A percentile compares a stretch with the other conserved stretches of the same genome.
These are phyloP conservation scores for Entomortierella lignicola DNA, from an alignment of 192 early-diverging fungal species.

Conservation along the genomic window DNA sequence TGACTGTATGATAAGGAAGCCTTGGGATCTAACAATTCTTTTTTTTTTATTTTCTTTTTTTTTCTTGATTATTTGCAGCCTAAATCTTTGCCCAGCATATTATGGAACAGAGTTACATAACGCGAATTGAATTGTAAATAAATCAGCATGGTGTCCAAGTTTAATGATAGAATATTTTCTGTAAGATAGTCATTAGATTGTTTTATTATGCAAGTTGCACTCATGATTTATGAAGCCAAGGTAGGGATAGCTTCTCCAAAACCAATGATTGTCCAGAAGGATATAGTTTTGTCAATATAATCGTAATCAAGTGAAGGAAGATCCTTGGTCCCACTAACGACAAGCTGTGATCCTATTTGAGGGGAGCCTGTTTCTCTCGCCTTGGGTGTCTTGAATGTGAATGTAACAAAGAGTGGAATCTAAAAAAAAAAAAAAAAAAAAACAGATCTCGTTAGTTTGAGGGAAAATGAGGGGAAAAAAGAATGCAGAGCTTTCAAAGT, in stretches of 20 bases:
- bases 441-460: neutral
- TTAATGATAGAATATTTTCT: no score
- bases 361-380: conserved; percentile 32
- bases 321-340: conserved; percentile 35
- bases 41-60: no score
- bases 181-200: no score
- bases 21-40: no score
- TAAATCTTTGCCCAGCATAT: no score
- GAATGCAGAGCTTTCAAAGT: conserved; percentile 5
- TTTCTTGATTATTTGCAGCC: no score
- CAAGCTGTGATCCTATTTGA: conserved; percentile 32
- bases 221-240: conserved; percentile 8
- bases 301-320: conserved; percentile 31
- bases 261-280: conserved; percentile 73
- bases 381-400: conserved; percentile 58
- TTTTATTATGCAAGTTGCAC: neutral
- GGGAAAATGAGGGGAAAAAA: neutral
- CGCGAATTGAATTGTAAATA: no score
- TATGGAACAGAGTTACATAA: no score
- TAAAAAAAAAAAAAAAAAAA: conserved; percentile 23
- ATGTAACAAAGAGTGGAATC: conserved; percentile 73
- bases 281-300: conserved; percentile 57
- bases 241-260: conserved; percentile 59
- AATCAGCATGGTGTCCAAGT: no score
- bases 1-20: neutral